Conservation (phyloP, 306 rosid genomes). For the Cicer judaicum region DNA sequence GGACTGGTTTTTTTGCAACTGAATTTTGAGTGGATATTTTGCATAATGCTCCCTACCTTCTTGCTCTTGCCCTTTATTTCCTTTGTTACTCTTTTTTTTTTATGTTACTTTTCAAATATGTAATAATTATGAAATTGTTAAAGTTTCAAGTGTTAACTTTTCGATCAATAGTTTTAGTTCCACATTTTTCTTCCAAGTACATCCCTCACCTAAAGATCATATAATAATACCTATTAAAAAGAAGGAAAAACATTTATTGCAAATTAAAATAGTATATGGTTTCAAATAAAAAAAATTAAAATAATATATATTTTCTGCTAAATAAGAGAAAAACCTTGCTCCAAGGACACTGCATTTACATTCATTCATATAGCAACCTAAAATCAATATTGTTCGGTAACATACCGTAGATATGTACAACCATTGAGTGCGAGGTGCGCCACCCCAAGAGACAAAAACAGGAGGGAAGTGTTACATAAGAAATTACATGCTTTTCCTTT, state of each 20-base stretch:
- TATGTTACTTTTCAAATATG: no score
- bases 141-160: neutral
- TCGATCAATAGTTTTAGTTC: neutral
- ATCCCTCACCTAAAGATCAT: neutral
- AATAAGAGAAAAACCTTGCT: neutral
- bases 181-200: no score
- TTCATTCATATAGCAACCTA: slow-evolving; percentile 27
- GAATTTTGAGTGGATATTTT: slow-evolving; percentile 29
- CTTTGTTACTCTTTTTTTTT: neutral
- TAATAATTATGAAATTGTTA: neutral
- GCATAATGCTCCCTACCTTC: neutral
- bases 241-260: neutral
- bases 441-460: neutral
- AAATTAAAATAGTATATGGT: neutral
- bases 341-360: slow-evolving; percentile 7
- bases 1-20: slow-evolving; percentile 31
- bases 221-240: neutral
- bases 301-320: neutral
- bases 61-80: neutral
- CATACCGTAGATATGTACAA: slow-evolving; percentile 32
- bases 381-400: neutral
- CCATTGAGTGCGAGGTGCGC: neutral
- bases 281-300: neutral
- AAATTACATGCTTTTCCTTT: slow-evolving; percentile 29
- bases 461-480: neutral